A percentile compares a stretch with the other conserved stretches of the same genome.
These are phyloP conservation scores for Sclerotinia sclerotiorum DNA, from an alignment of 2,329 filamentous ascomycete genomes.

Conservation along the genomic window DNA sequence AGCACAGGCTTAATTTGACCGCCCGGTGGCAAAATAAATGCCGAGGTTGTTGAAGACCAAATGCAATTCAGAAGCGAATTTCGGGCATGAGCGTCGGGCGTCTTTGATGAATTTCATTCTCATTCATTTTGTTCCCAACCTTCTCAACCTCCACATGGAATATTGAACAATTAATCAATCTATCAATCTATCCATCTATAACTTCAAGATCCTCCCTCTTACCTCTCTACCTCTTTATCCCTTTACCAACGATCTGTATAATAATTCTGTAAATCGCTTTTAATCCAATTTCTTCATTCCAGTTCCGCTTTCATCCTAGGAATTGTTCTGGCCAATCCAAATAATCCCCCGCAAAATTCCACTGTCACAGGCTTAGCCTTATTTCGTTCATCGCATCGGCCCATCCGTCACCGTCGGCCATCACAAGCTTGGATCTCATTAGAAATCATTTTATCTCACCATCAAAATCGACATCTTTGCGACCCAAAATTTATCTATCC, in stretches of 20 bases:
- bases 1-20: neutral
- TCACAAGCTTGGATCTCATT: constrained; percentile 15
- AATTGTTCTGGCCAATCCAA: constrained; percentile 1
- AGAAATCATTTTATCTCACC: constrained; percentile 4
- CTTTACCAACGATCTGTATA: neutral
- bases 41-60: constrained; percentile 13
- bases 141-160: constrained; percentile 9
- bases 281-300: neutral
- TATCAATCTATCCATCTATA: neutral
- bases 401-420: neutral
- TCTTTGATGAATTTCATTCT: constrained; percentile 3
- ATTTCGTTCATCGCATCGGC: neutral
- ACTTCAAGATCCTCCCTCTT: neutral
- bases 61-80: neutral
- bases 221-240: too few relatives aligned
- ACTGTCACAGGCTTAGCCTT: constrained; percentile 15
- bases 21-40: constrained; percentile 10
- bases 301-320: neutral
- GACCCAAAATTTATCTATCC: neutral
- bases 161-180: neutral
- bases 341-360: constrained; percentile 1
- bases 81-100: constrained; percentile 1
- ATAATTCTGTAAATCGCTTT: neutral
- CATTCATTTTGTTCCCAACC: neutral
- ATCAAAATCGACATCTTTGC: constrained; percentile 7